Conservation (phyloP, 1,284 basidiomycete genomes). For the Inonotus obliquus region DNA sequence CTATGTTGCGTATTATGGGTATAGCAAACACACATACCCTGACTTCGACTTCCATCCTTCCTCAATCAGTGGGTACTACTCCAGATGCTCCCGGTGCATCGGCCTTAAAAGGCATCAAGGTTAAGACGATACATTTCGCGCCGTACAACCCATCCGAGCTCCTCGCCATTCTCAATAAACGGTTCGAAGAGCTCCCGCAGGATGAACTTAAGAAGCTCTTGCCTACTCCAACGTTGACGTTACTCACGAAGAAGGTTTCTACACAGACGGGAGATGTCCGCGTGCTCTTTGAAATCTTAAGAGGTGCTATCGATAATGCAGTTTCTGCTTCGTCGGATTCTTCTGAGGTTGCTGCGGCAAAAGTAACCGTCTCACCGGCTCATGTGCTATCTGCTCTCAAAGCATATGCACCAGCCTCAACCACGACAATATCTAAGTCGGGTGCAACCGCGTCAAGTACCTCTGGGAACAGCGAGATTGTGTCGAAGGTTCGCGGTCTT, state of each 20-base stretch:
- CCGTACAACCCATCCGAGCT: slow-evolving; percentile 70
- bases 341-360: slow-evolving; percentile 17
- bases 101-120: slow-evolving; percentile 28
- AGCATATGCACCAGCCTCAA: slow-evolving; percentile 52
- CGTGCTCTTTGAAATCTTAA: slow-evolving; percentile 68
- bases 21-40: slow-evolving; percentile 84
- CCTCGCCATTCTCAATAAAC: slow-evolving; percentile 55
- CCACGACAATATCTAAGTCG: slow-evolving; percentile 25
- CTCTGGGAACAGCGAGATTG: slow-evolving; percentile 53
- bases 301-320: slow-evolving; percentile 70
- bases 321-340: slow-evolving; percentile 28
- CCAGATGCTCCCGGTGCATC: slow-evolving; percentile 28
- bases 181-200: slow-evolving; percentile 44
- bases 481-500: slow-evolving; percentile 58
- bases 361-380: slow-evolving; percentile 50
- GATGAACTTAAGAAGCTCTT: slow-evolving; percentile 50
- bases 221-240: slow-evolving; percentile 52
- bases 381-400: slow-evolving; percentile 68
- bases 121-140: slow-evolving; percentile 68
- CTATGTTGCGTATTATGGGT: slow-evolving; percentile 59
- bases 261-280: slow-evolving; percentile 75
- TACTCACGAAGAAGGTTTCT: slow-evolving; percentile 74
- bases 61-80: slow-evolving; percentile 8
- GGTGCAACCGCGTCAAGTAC: slow-evolving; percentile 23
- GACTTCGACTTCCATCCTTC: slow-evolving; percentile 41